Percentiles rank a stretch among this genome's conserved stretches.
Evolutionary conservation across 2,329 filamentous ascomycete genomes (phyloP).

Genomic region (Thelonectria olida): DNA sequence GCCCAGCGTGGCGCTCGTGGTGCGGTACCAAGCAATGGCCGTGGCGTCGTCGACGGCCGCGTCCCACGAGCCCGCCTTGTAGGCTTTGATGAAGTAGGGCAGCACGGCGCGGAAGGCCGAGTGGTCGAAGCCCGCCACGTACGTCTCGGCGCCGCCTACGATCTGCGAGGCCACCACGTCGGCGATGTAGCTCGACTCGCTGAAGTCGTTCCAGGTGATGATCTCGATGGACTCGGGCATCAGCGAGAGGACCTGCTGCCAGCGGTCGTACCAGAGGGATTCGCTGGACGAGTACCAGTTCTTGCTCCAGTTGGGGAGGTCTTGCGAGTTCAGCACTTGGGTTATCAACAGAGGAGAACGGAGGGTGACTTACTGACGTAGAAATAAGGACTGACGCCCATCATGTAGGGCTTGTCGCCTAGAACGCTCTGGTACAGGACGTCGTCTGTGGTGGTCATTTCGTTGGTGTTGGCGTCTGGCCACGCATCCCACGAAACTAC

Average conservation of each 20-base stretch:
- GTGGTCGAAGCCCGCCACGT: slow-evolving; percentile 59
- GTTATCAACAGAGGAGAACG: not conserved
- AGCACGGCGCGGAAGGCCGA: slow-evolving; percentile 58
- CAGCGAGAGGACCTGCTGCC: slow-evolving; percentile 60
- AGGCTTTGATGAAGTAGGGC: slow-evolving; percentile 59
- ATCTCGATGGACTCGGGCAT: slow-evolving; percentile 57
- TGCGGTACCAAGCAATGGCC: slow-evolving; percentile 47
- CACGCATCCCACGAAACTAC: slow-evolving; percentile 52
- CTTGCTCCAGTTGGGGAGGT: slow-evolving; percentile 64
- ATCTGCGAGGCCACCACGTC: slow-evolving; percentile 53
- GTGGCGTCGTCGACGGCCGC: slow-evolving; percentile 37
- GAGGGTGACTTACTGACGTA: slow-evolving; percentile 54
- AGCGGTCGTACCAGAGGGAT: slow-evolving; percentile 67
- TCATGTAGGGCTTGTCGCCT: slow-evolving; percentile 55
- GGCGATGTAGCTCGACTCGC: slow-evolving; percentile 64
- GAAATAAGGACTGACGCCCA: slow-evolving; percentile 68
- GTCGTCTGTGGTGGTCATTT: slow-evolving; percentile 48
- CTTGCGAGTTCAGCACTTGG: not conserved
- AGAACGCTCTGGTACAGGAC: slow-evolving; percentile 45
- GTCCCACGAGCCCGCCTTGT: slow-evolving; percentile 52
- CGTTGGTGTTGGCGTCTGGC: slow-evolving; percentile 43
- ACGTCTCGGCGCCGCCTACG: slow-evolving; percentile 55
- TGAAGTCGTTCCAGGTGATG: slow-evolving; percentile 64
- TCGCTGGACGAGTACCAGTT: slow-evolving; percentile 73
- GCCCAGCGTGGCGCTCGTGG: slow-evolving; percentile 39